Evolutionary conservation across 345 rosid species (phyloP), one percentile per base, ranked within the genome.

Genomic region (Pistacia vera): DNA sequence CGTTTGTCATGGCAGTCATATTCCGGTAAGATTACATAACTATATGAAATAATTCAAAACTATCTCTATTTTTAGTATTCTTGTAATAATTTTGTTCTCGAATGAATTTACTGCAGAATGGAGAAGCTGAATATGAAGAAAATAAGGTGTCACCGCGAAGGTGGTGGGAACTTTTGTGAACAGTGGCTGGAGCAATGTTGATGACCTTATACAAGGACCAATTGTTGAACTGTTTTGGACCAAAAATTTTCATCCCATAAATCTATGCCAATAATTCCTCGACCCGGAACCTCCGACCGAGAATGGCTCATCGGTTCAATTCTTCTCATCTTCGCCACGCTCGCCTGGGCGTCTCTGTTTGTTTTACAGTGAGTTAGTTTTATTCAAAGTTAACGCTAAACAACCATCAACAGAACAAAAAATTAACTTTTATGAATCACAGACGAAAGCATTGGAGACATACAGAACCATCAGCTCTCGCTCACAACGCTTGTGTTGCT

Each of bases 131-230:
- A 90, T 59, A 20, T 93, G 52, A 91, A 86, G 84, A 90, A 71
- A 63, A 88, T 93, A 81, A 89, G 92, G 78, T 86, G 91, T 76
- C 91, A 90, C n/a, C 71, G 98, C 97, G 11, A 95, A 95, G 85
- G 51, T 93, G 54, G 80, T 82, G 25, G 98, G 98, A 44, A 90
- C 98, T 3, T 56, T 62, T 44, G 91, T 90, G 85, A n/a, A 91
- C 93, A 17, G 93, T 93, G 46, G 94, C 86, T 2, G 98, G 98
- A 61, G 97, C 97, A 61, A 88, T 91, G 87, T 57, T 93, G 72
- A 92, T 95, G 95, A 93, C 97, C 52, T 83, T 95, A 49, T 92
- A 86, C 86, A 93, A 77, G 99, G 99, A 14, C 93, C 90, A 2
- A 78, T 90, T 18, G 74, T 95, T 56, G 88, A 86, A 70, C 17